A percentile compares a stretch with the other conserved stretches of the same genome.
Conservation (phyloP, 768 basidiomycete genomes). For the Panaeolus papilionaceus region DNA sequence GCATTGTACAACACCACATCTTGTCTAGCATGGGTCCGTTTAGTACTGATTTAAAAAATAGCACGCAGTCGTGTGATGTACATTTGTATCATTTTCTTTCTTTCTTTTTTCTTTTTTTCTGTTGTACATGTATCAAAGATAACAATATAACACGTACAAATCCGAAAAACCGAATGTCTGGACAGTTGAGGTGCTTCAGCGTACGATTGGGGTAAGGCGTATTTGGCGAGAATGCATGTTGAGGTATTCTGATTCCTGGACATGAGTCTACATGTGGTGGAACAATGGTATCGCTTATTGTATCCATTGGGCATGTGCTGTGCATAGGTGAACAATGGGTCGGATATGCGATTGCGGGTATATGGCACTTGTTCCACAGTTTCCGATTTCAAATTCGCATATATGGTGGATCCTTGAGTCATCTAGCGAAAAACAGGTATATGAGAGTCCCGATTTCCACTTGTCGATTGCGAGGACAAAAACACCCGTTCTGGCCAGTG, state of each 20-base stretch:
- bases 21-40: not conserved
- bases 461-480: not conserved
- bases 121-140: not conserved
- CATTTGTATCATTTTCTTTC: not conserved
- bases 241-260: not conserved
- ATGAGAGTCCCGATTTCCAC: not conserved
- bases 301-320: not conserved
- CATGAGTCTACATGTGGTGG: not conserved
- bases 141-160: conserved; percentile 4
- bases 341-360: not conserved
- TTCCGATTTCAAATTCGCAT: not conserved
- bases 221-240: not conserved
- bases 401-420: not conserved
- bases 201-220: not conserved
- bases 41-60: conserved; percentile 1
- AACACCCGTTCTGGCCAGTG: not conserved
- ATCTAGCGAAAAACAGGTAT: not conserved
- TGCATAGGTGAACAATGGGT: not conserved
- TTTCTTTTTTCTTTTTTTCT: not conserved
- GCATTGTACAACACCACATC: conserved; percentile 11
- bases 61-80: not conserved
- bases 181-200: not conserved
- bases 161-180: conserved; percentile 6
- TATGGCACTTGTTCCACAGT: not conserved
- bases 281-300: not conserved